Evolutionary conservation across 139 green algal species (phyloP), one percentile per base, ranked within the genome.

Genomic region (Desmodesmus armatus): DNA sequence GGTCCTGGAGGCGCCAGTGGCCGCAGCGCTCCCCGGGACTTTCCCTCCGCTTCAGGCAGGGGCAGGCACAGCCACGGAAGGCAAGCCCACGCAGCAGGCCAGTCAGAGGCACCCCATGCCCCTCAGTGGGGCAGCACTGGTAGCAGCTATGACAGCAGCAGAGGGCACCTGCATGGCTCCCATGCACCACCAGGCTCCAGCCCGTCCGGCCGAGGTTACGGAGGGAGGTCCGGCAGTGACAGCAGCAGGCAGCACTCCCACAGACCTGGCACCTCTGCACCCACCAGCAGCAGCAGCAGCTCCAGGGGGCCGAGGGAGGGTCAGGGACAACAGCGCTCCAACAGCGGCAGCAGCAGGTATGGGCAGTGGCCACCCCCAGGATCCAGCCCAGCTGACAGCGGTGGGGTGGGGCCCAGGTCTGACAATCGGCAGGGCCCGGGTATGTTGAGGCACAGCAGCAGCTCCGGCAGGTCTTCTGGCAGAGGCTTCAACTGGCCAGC

Each of bases 281-380:
- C 41, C 29, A 37, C 66, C 66, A n/a, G 35, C 7, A 53, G 60
- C 55, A 40, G 71, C 55, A 67, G 41, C 60, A 44, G 60, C 35
- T 44, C 47, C 19, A n/a, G 47, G 1, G n/a, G n/a, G n/a, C n/a
- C n/a, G n/a, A n/a, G n/a, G n/a, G n/a, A n/a, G n/a, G n/a, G n/a
- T n/a, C n/a, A n/a, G n/a, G n/a, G n/a, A n/a, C n/a, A n/a, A n/a
- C n/a, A n/a, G n/a, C n/a, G n/a, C n/a, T n/a, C n/a, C n/a, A n/a
- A n/a, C n/a, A n/a, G n/a, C n/a, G n/a, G n/a, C 44, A 73, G 13
- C 76, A 65, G 31, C 76, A n/a, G 76, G 25, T 82, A 82, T 39
- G 76, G 76, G 55, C 39, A 71, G 37, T 82, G 76, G 76, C 76
- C 76, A 19, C 5, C 74, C 31, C 19, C 74, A 58, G 75, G 76